These are phyloP conservation scores for Ichthyophthirius multifiliis DNA, from an alignment of 169 alveolate species.

Conservation along the genomic window DNA sequence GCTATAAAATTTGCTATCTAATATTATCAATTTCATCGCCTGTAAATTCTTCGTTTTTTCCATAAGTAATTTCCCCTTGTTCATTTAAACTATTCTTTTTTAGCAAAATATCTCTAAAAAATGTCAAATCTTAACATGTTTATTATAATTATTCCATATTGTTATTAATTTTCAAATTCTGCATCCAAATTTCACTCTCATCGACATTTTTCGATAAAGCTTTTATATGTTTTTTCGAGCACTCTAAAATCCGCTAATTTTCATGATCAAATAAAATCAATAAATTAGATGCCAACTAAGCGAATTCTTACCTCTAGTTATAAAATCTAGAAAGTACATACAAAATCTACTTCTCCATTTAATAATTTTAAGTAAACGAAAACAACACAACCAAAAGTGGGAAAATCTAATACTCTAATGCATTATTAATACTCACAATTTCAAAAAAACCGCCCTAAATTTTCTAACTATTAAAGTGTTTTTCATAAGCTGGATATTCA, in stretches of 20 bases:
- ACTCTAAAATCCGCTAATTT: slow-evolving; percentile 15
- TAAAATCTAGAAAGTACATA: slow-evolving; percentile 25
- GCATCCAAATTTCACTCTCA: slow-evolving; percentile 43
- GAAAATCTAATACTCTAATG: slow-evolving; percentile 21
- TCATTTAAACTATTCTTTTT: slow-evolving; percentile 1
- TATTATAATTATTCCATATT: slow-evolving; percentile 6
- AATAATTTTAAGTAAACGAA: slow-evolving; percentile 22
- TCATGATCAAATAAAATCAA: slow-evolving; percentile 27
- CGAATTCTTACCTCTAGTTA: slow-evolving; percentile 40
- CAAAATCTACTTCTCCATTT: slow-evolving; percentile 21
- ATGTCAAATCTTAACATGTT: slow-evolving; percentile 14
- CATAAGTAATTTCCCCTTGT: neutral
- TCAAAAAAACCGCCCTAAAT: slow-evolving; percentile 8
- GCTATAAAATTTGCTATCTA: slow-evolving; percentile 25
- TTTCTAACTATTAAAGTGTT: neutral
- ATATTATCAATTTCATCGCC: slow-evolving; percentile 12
- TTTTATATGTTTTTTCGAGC: slow-evolving; percentile 11
- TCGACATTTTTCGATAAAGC: slow-evolving; percentile 34
- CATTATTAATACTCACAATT: slow-evolving; percentile 19
- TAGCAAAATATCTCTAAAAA: slow-evolving; percentile 9
- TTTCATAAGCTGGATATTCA: slow-evolving; percentile 15
- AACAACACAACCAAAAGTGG: slow-evolving; percentile 24
- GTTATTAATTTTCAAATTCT: slow-evolving; percentile 6
- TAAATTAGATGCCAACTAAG: slow-evolving; percentile 21
- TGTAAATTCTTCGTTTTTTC: neutral